phyloP scores from a whole-genome alignment of 345 rosid species.

The Eucalyptus erythrocorys region DNA sequence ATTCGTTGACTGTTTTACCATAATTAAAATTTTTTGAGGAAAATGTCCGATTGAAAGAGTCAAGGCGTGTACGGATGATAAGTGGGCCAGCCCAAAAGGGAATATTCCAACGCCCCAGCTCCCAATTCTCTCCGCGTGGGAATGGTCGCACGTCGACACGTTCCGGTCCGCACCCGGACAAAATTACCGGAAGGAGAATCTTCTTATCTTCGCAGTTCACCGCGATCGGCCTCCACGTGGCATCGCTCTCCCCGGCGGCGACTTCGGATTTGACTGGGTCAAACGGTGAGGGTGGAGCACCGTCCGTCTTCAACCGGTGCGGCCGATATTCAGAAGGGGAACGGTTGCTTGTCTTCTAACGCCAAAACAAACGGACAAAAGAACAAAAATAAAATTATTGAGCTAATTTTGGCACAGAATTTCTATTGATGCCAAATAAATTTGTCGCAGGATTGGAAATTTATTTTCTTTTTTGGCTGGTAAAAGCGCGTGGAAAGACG shows the following conservation, averaged over 20 bases:
- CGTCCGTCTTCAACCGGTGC: background rate
- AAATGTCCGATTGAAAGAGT: background rate
- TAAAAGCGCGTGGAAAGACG: background rate
- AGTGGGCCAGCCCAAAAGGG: background rate
- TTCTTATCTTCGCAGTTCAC: background rate
- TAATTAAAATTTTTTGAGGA: background rate
- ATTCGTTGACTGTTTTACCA: background rate
- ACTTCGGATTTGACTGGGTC: background rate
- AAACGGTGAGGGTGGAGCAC: background rate
- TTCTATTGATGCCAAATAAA: background rate
- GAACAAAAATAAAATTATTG: background rate
- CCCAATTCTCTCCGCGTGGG: background rate
- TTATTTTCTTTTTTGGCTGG: background rate
- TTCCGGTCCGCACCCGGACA: background rate
- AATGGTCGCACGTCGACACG: background rate
- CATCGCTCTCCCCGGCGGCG: background rate
- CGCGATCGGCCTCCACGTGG: background rate
- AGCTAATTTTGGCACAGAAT: background rate
- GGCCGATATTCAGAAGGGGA: background rate
- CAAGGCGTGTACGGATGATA: background rate
- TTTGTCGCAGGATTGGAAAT: background rate
- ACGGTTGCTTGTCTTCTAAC: background rate
- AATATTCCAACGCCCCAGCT: background rate
- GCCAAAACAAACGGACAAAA: background rate
- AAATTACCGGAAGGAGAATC: background rate